Percentiles rank a stretch among this genome's conserved stretches.
Evolutionary conservation across 306 rosid species (phyloP).

Genomic region (Cucumis melo): DNA sequence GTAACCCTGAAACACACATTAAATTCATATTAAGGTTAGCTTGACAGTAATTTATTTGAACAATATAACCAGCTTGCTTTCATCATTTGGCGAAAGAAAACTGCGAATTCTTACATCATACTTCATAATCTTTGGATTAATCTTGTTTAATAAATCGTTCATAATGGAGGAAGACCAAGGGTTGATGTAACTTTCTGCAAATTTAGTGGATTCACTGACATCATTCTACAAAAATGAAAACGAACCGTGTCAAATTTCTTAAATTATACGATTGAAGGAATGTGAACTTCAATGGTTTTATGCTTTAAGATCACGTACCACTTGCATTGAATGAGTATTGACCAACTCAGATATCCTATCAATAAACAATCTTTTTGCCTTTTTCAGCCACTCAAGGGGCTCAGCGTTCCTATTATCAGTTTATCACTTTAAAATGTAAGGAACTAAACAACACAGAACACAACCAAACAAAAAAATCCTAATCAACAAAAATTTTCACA

Average conservation of each 20-base stretch:
- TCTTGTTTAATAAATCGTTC: slow-evolving; percentile 39
- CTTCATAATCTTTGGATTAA: slow-evolving; percentile 27
- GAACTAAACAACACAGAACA: neutral
- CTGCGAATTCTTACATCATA: slow-evolving; percentile 38
- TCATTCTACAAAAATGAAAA: slow-evolving; percentile 35
- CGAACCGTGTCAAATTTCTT: neutral
- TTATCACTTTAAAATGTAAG: slow-evolving; percentile 4
- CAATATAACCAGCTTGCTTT: neutral
- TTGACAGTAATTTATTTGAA: neutral
- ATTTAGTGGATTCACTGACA: slow-evolving; percentile 10
- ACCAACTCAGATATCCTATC: slow-evolving; percentile 41
- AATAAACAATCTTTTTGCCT: slow-evolving; percentile 50
- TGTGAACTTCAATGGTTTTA: neutral
- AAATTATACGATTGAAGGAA: neutral
- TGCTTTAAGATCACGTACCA: slow-evolving; percentile 19
- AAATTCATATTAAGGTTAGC: slow-evolving; percentile 3
- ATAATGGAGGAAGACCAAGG: slow-evolving; percentile 70
- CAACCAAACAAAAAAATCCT: neutral
- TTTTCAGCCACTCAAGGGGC: slow-evolving; percentile 58
- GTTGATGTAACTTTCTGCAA: slow-evolving; percentile 27
- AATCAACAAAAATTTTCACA: neutral
- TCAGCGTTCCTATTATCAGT: slow-evolving; percentile 52
- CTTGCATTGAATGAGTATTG: slow-evolving; percentile 28
- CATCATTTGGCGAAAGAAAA: neutral
- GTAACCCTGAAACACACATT: slow-evolving; percentile 50